These are phyloP conservation scores for Populus alba DNA, from an alignment of 345 rosid species.

Conservation along the genomic window DNA sequence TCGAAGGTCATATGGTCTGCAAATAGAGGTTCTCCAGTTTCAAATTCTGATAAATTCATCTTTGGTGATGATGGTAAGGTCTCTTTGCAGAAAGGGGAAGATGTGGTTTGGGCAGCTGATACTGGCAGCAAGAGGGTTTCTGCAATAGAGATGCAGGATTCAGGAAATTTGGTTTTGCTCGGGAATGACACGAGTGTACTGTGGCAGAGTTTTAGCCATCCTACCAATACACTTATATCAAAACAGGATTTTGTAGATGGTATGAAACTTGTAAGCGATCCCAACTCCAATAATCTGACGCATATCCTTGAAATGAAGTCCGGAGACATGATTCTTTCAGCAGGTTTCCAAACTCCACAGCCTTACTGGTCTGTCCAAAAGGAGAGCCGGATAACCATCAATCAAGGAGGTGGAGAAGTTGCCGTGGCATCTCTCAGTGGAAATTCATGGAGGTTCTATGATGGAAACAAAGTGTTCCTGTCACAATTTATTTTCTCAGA, in stretches of 20 bases:
- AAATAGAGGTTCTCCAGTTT: constrained; percentile 61
- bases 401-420: constrained; percentile 46
- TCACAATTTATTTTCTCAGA: constrained; percentile 54
- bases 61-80: constrained; percentile 58
- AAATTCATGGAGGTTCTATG: constrained; percentile 84
- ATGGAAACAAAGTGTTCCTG: constrained; percentile 39
- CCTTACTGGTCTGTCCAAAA: constrained; percentile 75
- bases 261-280: constrained; percentile 64
- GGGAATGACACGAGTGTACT: constrained; percentile 36
- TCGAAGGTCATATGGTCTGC: constrained; percentile 64
- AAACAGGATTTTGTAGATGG: constrained; percentile 60
- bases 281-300: constrained; percentile 50
- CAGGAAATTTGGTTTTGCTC: constrained; percentile 73
- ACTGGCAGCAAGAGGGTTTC: constrained; percentile 51
- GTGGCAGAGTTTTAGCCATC: constrained; percentile 94
- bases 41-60: constrained; percentile 53
- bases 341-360: constrained; percentile 55
- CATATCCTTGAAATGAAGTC: constrained; percentile 73
- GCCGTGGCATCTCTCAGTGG: constrained; percentile 43
- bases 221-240: constrained; percentile 63
- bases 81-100: constrained; percentile 41
- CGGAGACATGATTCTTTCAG: constrained; percentile 70
- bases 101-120: constrained; percentile 58
- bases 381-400: constrained; percentile 39
- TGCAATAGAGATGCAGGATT: constrained; percentile 63